Evolutionary conservation across 345 rosid species (phyloP), one percentile per base, ranked within the genome.

Genomic region (Eucalyptus regnans): DNA sequence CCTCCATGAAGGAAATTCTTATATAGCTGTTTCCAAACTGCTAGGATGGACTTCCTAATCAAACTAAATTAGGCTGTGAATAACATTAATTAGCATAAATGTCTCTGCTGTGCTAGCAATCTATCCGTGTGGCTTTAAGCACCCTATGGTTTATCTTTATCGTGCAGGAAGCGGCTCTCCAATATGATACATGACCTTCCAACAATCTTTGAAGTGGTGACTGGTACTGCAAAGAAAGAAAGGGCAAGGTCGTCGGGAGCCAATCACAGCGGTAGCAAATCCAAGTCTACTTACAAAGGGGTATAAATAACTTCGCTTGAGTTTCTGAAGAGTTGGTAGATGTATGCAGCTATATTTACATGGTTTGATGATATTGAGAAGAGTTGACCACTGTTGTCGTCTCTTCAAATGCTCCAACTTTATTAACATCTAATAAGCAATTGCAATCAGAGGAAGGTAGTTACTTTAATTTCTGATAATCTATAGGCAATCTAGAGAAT

Each of bases 181-280:
- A 94, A 93, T 60, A 94, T 95, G 97, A 93, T 95, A 58, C 94
- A 95, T 87, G 97, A 95, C 10, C 94, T 94, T 62, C 96, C 95
- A 33, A 94, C 97, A 15, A 89, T 95, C 89, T 95, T 92, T 86
- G 97, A 95, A 91, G 92, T 94, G 91, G 97, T 95, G 83, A 94
- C 92, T 86, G 95, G 96, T 68, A 64, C 90, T 44, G 92, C 90
- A 13, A 94, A 93, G 93, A 94, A 93, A 90, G 87, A 83, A 23
- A 93, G 92, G 91, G 96, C 94, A 90, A 95, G 93, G 89, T 92
- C 96, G 20, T 92, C 93, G 12, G 92, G 89, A 85, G 89, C 95
- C 68, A 95, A 94, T 90, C 93, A 93, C 58, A 93, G 92, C 71
- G 91, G 92, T 92, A 93, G 89, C 93, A 94, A 93, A 89, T 91